Base-by-base conservation (phyloP, 768 basidiomycete genomes). In the Rubroboletus satanas region DNA sequence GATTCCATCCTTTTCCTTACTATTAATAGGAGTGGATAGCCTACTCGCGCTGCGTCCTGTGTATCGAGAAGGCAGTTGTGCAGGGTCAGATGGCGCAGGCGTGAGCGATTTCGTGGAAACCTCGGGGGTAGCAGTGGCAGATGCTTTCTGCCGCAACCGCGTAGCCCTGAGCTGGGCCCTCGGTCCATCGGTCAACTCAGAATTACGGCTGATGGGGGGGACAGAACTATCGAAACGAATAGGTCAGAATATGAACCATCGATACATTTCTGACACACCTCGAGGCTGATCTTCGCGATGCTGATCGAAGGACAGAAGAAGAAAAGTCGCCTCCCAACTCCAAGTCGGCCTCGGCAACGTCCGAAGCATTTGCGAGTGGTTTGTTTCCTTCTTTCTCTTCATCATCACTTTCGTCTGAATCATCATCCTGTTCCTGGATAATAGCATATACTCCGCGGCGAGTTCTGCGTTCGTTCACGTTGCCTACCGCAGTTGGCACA, bases 381-480 rank as follows among this genome's bases (percentile, higher is more conserved):
- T 75, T 74, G 56, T 77, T 73, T 50, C 75, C 78, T 39, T 78
- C 81, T 39, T 70, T 74, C 37, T 71, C 70, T 51, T 83, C 80
- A 45, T 82, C 81, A 26, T 84, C 80, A 55, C 80, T 82, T 54
- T 82, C 82, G 58, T 87, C 85, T 38, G 81, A 81, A 48, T 83
- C 81, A 21, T 83, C 79, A 52, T 79, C 80, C 55, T 79, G 76
- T 56, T 82, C 78, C 58, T 79, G 76, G 58, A 85, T 71, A 38
- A 88, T 80, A 29, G 87, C 86, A 66, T 92, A 92, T 17, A 92
- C 90, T 32, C 90, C 89, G 39, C 90, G 79, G 31, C 90, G 83
- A 46, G 90, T 92, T 58, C 90, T 77, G 37, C 90, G 79, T 67
- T 91, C 90, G 63, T 92, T 86, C 57, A 90, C 72, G 62, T 92